Conservation (phyloP, 2,329 filamentous ascomycete genomes). For the Colletotrichum karsti region DNA sequence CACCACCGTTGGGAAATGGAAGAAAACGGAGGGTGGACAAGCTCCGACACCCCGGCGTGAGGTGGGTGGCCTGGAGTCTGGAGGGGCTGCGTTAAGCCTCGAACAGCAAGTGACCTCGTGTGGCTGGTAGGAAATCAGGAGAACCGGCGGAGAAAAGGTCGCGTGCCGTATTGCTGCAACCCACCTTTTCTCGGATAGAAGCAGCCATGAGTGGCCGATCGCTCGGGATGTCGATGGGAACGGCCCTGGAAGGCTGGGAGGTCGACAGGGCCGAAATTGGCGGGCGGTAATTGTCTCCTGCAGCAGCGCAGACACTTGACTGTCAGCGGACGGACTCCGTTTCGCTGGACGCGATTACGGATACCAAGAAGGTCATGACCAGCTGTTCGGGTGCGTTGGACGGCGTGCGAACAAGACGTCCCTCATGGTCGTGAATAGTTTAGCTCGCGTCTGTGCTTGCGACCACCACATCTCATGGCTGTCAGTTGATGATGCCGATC, state of each 20-base stretch:
- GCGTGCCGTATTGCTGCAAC: background rate
- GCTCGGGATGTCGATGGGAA: background rate
- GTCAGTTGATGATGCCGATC: slow-evolving; percentile 7
- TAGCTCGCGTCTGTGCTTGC: background rate
- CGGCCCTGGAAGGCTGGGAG: too few species aligned
- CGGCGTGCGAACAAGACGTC: background rate
- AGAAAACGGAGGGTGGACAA: background rate
- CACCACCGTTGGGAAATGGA: background rate
- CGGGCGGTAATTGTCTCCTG: background rate
- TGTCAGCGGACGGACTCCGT: background rate
- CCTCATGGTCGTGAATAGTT: background rate
- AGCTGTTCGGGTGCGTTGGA: background rate
- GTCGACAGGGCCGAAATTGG: background rate
- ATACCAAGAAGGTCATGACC: background rate
- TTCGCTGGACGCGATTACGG: background rate
- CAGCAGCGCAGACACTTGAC: background rate
- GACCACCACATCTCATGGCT: background rate
- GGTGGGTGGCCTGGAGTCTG: background rate
- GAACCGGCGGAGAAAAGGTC: background rate
- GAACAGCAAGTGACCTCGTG: slow-evolving; percentile 1
- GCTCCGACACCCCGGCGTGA: background rate
- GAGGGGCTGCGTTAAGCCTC: background rate
- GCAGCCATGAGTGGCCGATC: background rate
- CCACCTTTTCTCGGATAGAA: background rate
- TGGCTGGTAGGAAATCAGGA: background rate